Evolutionary conservation across 169 alveolate genomes (phyloP).

Genomic region (Perkinsus chesapeaki): DNA sequence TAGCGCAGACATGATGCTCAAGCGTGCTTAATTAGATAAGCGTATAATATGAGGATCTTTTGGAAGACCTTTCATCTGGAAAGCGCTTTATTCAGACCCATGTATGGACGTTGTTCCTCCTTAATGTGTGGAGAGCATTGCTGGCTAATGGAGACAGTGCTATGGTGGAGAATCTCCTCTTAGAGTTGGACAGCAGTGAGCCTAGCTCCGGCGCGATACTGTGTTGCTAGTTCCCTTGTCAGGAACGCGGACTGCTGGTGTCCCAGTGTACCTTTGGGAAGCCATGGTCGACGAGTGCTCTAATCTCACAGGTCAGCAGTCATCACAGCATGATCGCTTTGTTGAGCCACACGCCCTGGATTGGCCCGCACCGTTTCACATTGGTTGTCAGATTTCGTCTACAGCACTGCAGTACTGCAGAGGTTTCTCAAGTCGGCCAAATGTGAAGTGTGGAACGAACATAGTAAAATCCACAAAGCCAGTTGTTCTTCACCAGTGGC

Average conservation of each 20-base stretch:
- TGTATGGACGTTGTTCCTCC: background rate
- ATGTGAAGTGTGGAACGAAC: background rate
- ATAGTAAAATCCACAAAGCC: background rate
- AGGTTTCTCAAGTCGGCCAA: background rate
- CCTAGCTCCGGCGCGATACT: background rate
- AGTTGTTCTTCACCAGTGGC: background rate
- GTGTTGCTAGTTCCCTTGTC: background rate
- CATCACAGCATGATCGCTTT: too few species aligned
- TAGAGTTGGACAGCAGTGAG: background rate
- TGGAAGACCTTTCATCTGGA: too few species aligned
- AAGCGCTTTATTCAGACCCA: background rate
- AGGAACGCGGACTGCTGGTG: background rate
- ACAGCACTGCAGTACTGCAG: background rate
- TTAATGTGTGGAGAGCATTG: background rate
- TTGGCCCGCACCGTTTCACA: background rate
- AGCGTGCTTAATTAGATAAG: too few species aligned
- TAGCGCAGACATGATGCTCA: too few species aligned
- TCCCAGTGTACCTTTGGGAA: background rate
- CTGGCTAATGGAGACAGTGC: background rate
- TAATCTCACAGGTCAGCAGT: background rate
- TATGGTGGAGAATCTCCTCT: background rate
- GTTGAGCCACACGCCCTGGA: background rate
- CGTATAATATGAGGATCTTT: too few species aligned
- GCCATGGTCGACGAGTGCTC: background rate
- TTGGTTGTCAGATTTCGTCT: background rate